Conservation (phyloP, 306 rosid genomes). For the Citrullus mucosospermus region DNA sequence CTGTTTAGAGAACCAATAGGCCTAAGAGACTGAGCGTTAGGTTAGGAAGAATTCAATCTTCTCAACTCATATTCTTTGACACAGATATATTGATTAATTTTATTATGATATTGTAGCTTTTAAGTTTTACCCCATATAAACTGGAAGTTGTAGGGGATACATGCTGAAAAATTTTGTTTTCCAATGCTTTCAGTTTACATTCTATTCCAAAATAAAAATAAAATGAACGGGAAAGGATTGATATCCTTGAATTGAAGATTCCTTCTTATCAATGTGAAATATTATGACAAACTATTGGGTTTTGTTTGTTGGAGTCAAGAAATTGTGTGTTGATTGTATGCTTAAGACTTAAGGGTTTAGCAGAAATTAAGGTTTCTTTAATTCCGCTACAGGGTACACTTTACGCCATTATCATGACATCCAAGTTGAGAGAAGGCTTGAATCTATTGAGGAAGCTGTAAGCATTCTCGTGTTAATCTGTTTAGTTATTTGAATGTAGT, state of each 20-base stretch:
- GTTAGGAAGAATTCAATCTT: neutral
- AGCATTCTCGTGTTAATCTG: neutral
- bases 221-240: neutral
- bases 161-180: neutral
- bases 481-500: neutral
- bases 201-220: neutral
- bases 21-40: neutral
- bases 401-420: conserved; percentile 62
- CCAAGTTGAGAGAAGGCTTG: conserved; percentile 69
- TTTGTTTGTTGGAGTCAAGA: neutral
- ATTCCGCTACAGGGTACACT: conserved; percentile 46
- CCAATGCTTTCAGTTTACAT: neutral
- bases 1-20: neutral
- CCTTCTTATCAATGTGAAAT: neutral
- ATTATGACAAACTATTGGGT: neutral
- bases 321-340: neutral
- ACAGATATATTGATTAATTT: neutral
- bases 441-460: conserved; percentile 74
- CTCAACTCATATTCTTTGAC: neutral
- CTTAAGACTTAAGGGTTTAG: neutral
- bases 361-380: neutral
- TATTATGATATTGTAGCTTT: neutral
- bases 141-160: neutral
- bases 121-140: neutral
- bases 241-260: neutral